phyloP scores from a whole-genome alignment of 1,284 basidiomycete genomes.

The Mycosarcoma mackinlayi region DNA sequence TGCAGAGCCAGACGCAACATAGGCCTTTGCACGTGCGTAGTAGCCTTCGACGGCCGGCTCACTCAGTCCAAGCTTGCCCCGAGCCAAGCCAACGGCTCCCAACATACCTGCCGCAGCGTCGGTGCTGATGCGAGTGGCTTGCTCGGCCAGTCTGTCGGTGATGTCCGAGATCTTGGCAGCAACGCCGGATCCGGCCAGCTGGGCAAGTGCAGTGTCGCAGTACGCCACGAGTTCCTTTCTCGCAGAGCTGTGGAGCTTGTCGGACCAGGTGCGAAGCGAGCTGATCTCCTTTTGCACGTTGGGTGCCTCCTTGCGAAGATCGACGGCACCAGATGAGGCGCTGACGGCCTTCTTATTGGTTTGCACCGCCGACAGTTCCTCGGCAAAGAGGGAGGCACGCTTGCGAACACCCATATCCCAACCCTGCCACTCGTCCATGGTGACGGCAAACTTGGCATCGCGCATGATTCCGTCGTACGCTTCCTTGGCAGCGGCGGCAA shows the following conservation, averaged over 20 bases:
- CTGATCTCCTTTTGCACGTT: conserved; percentile 47
- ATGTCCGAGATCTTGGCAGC: conserved; percentile 41
- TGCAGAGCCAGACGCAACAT: conserved; percentile 22
- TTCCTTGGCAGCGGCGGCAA: conserved; percentile 41
- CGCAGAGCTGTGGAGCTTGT: conserved; percentile 51
- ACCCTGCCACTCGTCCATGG: conserved; percentile 60
- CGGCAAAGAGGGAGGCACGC: conserved; percentile 39
- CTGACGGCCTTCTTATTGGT: conserved; percentile 35
- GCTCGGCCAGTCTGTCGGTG: conserved; percentile 44
- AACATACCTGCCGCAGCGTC: conserved; percentile 52
- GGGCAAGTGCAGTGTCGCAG: conserved; percentile 29
- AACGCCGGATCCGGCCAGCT: conserved; percentile 50
- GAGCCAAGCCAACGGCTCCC: conserved; percentile 42
- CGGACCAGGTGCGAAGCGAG: conserved; percentile 24
- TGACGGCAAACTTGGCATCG: conserved; percentile 57
- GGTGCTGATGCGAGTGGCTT: conserved; percentile 44
- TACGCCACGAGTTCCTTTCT: conserved; percentile 47
- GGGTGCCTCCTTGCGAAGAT: conserved; percentile 42
- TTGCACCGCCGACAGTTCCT: conserved; percentile 49
- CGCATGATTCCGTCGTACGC: conserved; percentile 58
- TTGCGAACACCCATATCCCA: conserved; percentile 60
- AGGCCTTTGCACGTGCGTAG: conserved; percentile 41
- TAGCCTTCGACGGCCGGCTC: conserved; percentile 27
- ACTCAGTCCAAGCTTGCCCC: conserved; percentile 39
- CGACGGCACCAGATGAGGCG: conserved; percentile 26